Evolutionary conservation across 352 stramenopile species (phyloP).

Genomic region (Blastocystis sp.): DNA sequence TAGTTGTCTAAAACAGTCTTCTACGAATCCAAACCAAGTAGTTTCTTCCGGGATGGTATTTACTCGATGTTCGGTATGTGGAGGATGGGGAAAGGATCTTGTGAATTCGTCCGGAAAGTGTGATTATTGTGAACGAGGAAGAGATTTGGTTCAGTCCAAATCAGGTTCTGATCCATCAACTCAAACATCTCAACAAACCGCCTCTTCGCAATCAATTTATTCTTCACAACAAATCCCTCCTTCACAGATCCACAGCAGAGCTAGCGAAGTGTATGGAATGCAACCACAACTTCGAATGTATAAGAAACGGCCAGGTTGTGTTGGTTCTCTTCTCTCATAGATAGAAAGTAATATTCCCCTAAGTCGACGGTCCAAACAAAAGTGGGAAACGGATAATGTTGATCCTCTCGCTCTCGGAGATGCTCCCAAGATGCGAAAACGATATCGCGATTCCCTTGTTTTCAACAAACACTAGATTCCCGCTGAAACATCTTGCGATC

Average conservation of each 20-base stretch:
- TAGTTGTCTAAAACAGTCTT: background rate
- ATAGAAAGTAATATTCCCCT: conserved; percentile 45
- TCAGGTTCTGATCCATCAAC: too few species aligned
- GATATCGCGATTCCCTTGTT: conserved; percentile 21
- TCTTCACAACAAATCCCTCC: background rate
- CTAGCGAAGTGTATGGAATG: background rate
- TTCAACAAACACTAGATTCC: conserved; percentile 33
- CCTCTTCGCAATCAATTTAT: background rate
- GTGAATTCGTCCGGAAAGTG: background rate
- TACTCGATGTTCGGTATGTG: background rate
- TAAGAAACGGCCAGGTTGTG: conserved; percentile 21
- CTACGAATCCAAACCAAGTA: background rate
- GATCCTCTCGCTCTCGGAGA: conserved; percentile 3
- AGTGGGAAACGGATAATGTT: background rate
- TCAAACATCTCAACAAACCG: background rate
- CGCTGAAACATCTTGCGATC: conserved; percentile 62
- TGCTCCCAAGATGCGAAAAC: background rate
- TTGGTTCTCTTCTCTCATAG: background rate
- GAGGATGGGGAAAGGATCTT: conserved; percentile 4
- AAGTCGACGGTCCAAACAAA: conserved; percentile 12
- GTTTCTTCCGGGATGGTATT: background rate
- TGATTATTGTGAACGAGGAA: background rate
- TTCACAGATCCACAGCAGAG: background rate
- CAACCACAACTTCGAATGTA: conserved; percentile 43
- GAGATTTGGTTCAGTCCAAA: background rate